phyloP scores from a whole-genome alignment of 148 eudicot species.

The Fallopia convolvulus region DNA sequence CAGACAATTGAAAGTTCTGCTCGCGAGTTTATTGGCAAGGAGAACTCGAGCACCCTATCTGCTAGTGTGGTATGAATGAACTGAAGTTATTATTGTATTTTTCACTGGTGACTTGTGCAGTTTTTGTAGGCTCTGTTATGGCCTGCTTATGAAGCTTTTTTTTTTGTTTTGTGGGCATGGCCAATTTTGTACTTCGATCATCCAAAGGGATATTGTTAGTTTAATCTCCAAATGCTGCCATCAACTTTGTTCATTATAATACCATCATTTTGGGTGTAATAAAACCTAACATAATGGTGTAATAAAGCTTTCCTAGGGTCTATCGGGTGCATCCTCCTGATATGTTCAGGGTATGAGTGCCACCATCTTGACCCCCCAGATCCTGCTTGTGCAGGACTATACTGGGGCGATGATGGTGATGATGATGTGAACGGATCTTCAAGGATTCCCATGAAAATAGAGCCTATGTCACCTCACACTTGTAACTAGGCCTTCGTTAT shows the following conservation, averaged over 20 bases:
- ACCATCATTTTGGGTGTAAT: background rate
- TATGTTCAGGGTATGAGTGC: too few relatives aligned
- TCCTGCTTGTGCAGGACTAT: too few relatives aligned
- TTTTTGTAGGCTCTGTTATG: background rate
- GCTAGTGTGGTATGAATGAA: constrained; percentile 77
- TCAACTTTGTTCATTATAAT: background rate
- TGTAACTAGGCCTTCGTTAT: background rate
- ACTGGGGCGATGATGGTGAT: too few relatives aligned
- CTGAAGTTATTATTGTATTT: background rate
- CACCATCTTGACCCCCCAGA: too few relatives aligned
- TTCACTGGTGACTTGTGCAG: background rate
- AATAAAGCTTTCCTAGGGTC: too few relatives aligned
- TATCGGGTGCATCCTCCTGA: too few relatives aligned
- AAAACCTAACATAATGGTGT: background rate
- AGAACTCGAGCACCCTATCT: constrained; percentile 75
- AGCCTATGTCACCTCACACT: background rate
- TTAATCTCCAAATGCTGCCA: background rate
- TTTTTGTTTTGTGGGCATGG: background rate
- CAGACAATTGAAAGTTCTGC: constrained; percentile 97
- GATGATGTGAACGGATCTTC: background rate
- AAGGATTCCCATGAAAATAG: background rate
- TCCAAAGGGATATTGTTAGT: background rate
- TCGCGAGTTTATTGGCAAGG: constrained; percentile 83
- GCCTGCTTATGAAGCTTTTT: background rate
- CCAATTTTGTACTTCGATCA: background rate